Conservation (phyloP, 257 asterid species). For the Penstemon eatonii region DNA sequence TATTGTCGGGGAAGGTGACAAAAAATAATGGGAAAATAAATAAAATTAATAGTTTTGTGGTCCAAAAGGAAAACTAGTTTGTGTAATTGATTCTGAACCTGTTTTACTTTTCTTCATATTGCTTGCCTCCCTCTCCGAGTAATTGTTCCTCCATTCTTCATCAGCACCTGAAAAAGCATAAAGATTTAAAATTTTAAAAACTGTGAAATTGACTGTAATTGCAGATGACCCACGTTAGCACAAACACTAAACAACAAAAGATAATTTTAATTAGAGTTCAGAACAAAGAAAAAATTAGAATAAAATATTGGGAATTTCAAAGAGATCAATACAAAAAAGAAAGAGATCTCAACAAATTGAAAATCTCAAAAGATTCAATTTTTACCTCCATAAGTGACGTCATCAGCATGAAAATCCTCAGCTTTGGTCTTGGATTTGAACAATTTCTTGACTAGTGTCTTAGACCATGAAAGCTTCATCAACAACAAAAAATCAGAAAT, state of each 20-base stretch:
- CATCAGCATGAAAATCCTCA: conserved; percentile 94
- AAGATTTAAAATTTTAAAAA: conserved; percentile 47
- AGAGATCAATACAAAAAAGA: conserved; percentile 30
- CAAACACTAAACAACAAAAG: conserved; percentile 25
- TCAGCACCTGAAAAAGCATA: conserved; percentile 84
- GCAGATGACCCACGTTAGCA: conserved; percentile 51
- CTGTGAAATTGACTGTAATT: conserved; percentile 45
- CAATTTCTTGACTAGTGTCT: conserved; percentile 94
- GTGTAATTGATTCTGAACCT: conserved; percentile 56
- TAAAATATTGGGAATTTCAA: conserved; percentile 29
- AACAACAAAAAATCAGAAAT: conserved; percentile 35
- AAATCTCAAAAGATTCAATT: conserved; percentile 33
- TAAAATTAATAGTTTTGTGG: conserved; percentile 37
- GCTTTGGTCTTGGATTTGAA: conserved; percentile 78
- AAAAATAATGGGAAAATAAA: not conserved
- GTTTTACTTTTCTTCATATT: conserved; percentile 85
- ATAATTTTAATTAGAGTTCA: conserved; percentile 24
- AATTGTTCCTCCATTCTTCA: conserved; percentile 90
- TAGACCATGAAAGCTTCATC: conserved; percentile 80
- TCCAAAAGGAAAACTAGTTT: conserved; percentile 56
- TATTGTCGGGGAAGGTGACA: not conserved
- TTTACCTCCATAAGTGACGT: conserved; percentile 57
- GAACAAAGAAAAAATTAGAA: conserved; percentile 11
- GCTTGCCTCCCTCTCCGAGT: conserved; percentile 76
- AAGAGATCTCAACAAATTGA: conserved; percentile 39